Evolutionary conservation across 805 yeast genomes (phyloP), one percentile per base, ranked within the genome.

Genomic region (Metschnikowia drakensbergensis): DNA sequence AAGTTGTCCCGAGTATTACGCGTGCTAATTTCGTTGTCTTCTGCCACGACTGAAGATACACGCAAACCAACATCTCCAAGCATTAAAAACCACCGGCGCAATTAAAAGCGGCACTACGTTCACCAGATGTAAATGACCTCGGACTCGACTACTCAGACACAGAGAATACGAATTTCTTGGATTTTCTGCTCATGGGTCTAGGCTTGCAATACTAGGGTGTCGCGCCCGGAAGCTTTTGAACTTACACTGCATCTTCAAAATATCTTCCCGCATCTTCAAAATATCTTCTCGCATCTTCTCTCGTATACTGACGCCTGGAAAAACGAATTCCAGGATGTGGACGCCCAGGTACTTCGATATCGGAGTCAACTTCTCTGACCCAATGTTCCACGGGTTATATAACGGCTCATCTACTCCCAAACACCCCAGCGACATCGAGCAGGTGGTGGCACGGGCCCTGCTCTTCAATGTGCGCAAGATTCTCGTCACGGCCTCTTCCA

Each of bases 301-400:
- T 22, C 43, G 43, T 31, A 31, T 23, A 23, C 11, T 13, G 32
- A 13, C 32, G 32, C 6, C 41, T 13, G 32, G 41, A 32, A 6
- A 28, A 25, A 31, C 23, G 28, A 32, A 22, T 40, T 25, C 43
- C 30, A 31, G 32, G 9, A 25, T 34, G 38, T 70, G 75, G 75
- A 67, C 58, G 55, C 76, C 77, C 29, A 62, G 72, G 37, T 73
- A 72, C 53, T 73, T 69, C 54, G 77, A 73, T 48, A 73, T 73
- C 17, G 77, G 77, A 30, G 87, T 89, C 58, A 92, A 92, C 63
- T 75, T 92, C 60, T 85, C 96, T 0, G 99, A 92, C 64, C 73
- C 81, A 3, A 94, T 91, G 94, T 94, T 88, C 64, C 76, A 74
- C 42, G 99, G 99, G 1, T 52, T 65, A 6, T 94, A 94, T 61